Base-by-base conservation (phyloP, 2,329 filamentous ascomycete genomes). In the Penicillium janthinellum region DNA sequence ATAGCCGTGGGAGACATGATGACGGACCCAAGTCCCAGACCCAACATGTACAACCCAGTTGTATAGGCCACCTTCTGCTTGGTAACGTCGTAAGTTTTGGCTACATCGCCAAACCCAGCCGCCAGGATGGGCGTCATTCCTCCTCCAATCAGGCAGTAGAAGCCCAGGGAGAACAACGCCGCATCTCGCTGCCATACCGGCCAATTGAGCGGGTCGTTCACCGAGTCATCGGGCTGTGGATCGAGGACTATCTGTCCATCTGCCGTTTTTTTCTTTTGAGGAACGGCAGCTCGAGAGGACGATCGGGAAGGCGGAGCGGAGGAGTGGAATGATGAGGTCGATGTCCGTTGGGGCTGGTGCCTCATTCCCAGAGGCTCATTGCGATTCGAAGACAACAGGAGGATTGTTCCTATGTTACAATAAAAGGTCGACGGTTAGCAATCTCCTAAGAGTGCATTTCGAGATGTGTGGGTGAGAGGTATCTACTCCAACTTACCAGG, bases 121-220 rank as follows among this genome's bases (percentile, higher is more conserved):
- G 94, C 93, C 17, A 98, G 83, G 34, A 97, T 81, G 0, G 95
- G 90, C 0, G 93, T 97, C 81, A 96, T 96, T 45, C 94, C 94
- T 42, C 94, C 94, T 57, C 94, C 94, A 17, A 97, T 78, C 87
- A 97, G 90, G 75, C 92, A 96, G 76, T 96, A 96, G 70, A 96
- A 89, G 1, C 94, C 94, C 4, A 98, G 81, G 0, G 90, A 94
- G 0, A 96, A 69, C 62, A 98, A 78, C 0, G 94, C 91, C 25
- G 83, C 75, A 74, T 98, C 92, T 74, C 94, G 84, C 42, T 91
- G 86, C 88, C 91, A 91, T 6, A 83, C 79, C 0, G 90, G 88
- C 94, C 94, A 98, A 73, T 98, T 98, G 58, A 98, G 79, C 1
- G 94, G 94, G 69, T 98, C 94, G 65, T 98, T 97, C 54, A 84